Evolutionary conservation across 495 filamentous ascomycete genomes (phyloP).

Genomic region (Staphylotrichum tortipilum): DNA sequence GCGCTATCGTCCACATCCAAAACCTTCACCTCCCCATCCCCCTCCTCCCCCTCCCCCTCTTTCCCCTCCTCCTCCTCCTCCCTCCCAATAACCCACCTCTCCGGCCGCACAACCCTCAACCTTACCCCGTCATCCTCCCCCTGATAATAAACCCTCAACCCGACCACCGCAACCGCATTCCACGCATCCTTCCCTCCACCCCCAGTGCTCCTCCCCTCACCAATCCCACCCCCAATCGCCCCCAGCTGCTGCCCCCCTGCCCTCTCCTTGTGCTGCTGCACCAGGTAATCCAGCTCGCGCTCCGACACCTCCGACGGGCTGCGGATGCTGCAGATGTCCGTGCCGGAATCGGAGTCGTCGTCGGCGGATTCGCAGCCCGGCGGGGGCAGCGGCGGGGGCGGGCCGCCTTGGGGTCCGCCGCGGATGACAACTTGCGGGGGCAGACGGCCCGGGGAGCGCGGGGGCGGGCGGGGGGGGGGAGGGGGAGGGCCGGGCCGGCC

Average conservation of each 20-base stretch:
- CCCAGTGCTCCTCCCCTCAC: background rate
- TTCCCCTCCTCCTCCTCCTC: slow-evolving; percentile 15
- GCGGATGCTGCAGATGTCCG: slow-evolving; percentile 25
- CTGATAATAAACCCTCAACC: slow-evolving; percentile 62
- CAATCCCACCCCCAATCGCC: no score
- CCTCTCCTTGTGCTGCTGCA: slow-evolving; percentile 4
- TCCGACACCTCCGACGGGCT: slow-evolving; percentile 32
- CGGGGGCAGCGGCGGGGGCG: no score
- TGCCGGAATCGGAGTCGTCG: slow-evolving; percentile 10
- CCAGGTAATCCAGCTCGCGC: slow-evolving; percentile 24
- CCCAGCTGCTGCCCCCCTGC: no score
- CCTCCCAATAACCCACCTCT: slow-evolving; percentile 20
- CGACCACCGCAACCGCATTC: slow-evolving; percentile 79
- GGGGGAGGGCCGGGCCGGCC: no score
- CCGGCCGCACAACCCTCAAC: slow-evolving; percentile 33
- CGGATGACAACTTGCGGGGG: no score
- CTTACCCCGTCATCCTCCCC: slow-evolving; percentile 40
- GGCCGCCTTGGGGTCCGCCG: no score
- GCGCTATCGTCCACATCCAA: slow-evolving; percentile 43
- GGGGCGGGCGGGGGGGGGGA: no score
- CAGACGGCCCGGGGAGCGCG: no score
- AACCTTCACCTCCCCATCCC: slow-evolving; percentile 28
- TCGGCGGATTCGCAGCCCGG: no score
- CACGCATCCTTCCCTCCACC: slow-evolving; percentile 52
- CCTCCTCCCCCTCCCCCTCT: slow-evolving; percentile 9